Evolutionary conservation across 108 stramenopile species (phyloP).

Genomic region (Cyclotella distinguenda): DNA sequence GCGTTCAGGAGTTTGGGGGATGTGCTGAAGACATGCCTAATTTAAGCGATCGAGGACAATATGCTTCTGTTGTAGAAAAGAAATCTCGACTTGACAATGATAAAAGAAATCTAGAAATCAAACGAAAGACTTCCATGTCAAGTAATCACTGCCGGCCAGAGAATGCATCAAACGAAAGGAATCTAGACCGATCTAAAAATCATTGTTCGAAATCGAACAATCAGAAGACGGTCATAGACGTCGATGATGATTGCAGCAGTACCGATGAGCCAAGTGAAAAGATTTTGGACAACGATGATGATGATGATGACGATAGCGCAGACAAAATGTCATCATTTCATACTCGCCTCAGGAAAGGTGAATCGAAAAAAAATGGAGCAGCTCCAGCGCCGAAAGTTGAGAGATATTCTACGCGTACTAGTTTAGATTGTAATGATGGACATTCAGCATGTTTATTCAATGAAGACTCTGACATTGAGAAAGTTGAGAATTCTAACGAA

Average conservation of each 20-base stretch:
- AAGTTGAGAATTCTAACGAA: neutral
- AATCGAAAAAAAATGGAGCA: neutral
- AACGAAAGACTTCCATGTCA: too few species aligned
- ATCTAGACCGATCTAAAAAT: neutral
- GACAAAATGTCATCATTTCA: conserved; percentile 39
- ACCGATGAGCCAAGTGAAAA: conserved; percentile 7
- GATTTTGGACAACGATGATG: conserved; percentile 18
- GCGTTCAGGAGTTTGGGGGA: conserved; percentile 40
- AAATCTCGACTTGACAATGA: neutral
- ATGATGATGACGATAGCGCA: conserved; percentile 46
- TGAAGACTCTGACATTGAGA: neutral
- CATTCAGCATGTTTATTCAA: neutral
- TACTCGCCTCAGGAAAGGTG: conserved; percentile 11
- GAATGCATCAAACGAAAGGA: neutral
- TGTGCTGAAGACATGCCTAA: neutral
- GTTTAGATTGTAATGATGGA: neutral
- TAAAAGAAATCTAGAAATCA: neutral
- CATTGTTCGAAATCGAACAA: neutral
- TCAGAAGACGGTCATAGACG: conserved; percentile 6
- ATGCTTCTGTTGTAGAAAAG: neutral
- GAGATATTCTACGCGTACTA: neutral
- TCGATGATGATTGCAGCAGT: conserved; percentile 9
- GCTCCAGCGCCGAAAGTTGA: neutral
- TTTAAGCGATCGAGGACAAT: neutral
- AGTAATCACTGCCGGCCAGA: too few species aligned